These are phyloP conservation scores for Kodamaea sagamina DNA, from an alignment of 805 yeast species.

Conservation along the genomic window DNA sequence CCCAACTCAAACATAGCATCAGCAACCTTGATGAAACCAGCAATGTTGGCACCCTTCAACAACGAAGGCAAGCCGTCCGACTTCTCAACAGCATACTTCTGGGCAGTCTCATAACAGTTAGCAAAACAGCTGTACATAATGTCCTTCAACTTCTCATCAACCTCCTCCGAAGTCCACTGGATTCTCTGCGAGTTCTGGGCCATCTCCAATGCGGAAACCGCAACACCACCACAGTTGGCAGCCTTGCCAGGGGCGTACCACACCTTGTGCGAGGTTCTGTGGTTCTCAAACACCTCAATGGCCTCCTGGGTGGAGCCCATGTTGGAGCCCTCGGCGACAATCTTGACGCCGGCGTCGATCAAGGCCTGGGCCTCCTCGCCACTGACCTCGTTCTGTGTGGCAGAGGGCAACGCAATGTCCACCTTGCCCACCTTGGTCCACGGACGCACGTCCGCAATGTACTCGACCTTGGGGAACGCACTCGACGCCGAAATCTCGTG, in stretches of 20 bases:
- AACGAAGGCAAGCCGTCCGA: slow-evolving; percentile 76
- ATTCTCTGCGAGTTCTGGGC: slow-evolving; percentile 98
- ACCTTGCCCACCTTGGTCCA: slow-evolving; percentile 91
- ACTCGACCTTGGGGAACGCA: slow-evolving; percentile 65
- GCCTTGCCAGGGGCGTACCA: slow-evolving; percentile 99
- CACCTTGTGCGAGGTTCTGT: slow-evolving; percentile 58
- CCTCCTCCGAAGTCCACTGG: slow-evolving; percentile 89
- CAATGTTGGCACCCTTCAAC: slow-evolving; percentile 98
- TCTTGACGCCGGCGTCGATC: slow-evolving; percentile 88
- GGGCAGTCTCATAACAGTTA: slow-evolving; percentile 88
- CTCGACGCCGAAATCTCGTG: slow-evolving; percentile 60
- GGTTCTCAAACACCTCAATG: slow-evolving; percentile 88
- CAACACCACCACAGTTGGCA: slow-evolving; percentile 99
- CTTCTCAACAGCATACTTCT: slow-evolving; percentile 72
- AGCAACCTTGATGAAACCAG: slow-evolving; percentile 98
- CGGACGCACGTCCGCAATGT: slow-evolving; percentile 93
- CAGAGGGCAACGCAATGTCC: slow-evolving; percentile 96
- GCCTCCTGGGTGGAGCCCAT: slow-evolving; percentile 99
- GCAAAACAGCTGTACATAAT: slow-evolving; percentile 93
- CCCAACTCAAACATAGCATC: slow-evolving; percentile 98
- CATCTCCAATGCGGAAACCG: slow-evolving; percentile 98
- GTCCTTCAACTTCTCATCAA: slow-evolving; percentile 83
- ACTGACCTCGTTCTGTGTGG: slow-evolving; percentile 97
- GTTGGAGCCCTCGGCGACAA: slow-evolving; percentile 98
- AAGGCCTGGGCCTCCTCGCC: slow-evolving; percentile 96